Evolutionary conservation across 2,329 filamentous ascomycete genomes (phyloP), one percentile per base, ranked within the genome.

Genomic region (Aspergillus candidus): DNA sequence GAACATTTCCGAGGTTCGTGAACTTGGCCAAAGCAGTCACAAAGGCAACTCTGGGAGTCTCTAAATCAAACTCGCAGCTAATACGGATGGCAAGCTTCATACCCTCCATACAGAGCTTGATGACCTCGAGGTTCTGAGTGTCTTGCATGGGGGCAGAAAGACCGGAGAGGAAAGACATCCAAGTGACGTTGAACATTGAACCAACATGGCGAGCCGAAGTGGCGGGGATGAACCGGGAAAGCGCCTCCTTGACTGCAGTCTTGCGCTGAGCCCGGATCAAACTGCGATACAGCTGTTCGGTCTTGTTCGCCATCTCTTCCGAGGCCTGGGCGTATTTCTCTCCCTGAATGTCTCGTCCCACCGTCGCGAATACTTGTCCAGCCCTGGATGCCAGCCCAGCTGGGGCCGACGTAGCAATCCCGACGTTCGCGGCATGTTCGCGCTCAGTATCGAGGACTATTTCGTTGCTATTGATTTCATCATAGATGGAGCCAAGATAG

Each of bases 91-190:
- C 89, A 46, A 98, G 76, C 64, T 90, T 94, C 76, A 97, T 88
- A 3, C 93, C 93, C 60, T 98, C 91, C 58, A 98, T 84, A 59
- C 93, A 98, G 6, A 95, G 70, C 61, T 84, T 88, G 65, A 96
- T 90, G 12, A 93, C 87, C 54, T 96, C 89, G 4, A 95, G 74
- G 58, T 96, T 96, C 55, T 94, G 87, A 0, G 88, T 86, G 61
- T 95, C 90, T 57, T 97, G 93, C 63, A 93, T 90, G 55, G 94
- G 87, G 40, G 87, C 90, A 1, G 91, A 96, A 18, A 98, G 77
- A 0, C 90, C 90, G 4, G 91, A 97, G 59, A 98, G 85, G 66
- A 96, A 94, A 8, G 91, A 95, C 91, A 97, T 98, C 93, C 93
- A 98, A 0, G 89, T 94, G 17, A 95, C 89, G 58, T 95, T 90